These are phyloP conservation scores for Monosporascus sp. DNA, from an alignment of 2,329 filamentous ascomycete genomes.

Conservation along the genomic window DNA sequence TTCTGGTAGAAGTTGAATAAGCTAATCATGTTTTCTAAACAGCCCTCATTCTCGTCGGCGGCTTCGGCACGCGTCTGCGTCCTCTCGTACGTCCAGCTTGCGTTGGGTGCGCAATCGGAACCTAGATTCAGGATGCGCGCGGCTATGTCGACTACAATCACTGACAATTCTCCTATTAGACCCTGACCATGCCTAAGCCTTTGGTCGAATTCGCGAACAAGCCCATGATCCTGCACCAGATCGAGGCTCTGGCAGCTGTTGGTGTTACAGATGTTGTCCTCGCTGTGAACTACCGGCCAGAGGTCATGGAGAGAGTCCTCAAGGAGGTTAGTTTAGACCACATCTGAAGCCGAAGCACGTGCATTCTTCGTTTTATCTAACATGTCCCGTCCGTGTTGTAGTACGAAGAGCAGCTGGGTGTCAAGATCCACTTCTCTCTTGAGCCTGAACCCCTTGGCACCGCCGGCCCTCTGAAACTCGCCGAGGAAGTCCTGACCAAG, in stretches of 20 bases:
- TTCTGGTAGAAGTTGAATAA: not conserved
- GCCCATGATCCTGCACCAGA: conserved; percentile 98
- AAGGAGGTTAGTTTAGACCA: conserved; percentile 61
- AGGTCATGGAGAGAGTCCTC: conserved; percentile 92
- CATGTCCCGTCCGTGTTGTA: conserved; percentile 25
- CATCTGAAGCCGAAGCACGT: conserved; percentile 1
- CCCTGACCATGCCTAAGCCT: conserved; percentile 92
- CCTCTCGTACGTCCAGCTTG: conserved; percentile 66
- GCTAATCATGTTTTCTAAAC: conserved; percentile 9
- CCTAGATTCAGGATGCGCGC: not conserved
- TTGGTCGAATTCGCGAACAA: conserved; percentile 98
- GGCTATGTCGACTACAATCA: not conserved
- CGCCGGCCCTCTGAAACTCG: conserved; percentile 90
- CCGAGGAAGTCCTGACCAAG: conserved; percentile 86
- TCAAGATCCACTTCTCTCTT: conserved; percentile 96
- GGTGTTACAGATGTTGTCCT: conserved; percentile 97
- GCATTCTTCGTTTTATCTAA: conserved; percentile 8
- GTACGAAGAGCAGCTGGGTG: conserved; percentile 89
- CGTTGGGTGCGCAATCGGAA: not conserved
- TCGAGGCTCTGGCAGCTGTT: conserved; percentile 86
- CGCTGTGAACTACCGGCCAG: conserved; percentile 96
- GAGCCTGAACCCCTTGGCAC: conserved; percentile 94
- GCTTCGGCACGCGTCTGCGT: conserved; percentile 95
- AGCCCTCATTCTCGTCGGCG: conserved; percentile 98
- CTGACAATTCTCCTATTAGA: conserved; percentile 48